Percentiles rank a stretch among this genome's conserved stretches.
Conservation (phyloP, 2,329 filamentous ascomycete genomes). For the Phaeomoniella chlamydospora region DNA sequence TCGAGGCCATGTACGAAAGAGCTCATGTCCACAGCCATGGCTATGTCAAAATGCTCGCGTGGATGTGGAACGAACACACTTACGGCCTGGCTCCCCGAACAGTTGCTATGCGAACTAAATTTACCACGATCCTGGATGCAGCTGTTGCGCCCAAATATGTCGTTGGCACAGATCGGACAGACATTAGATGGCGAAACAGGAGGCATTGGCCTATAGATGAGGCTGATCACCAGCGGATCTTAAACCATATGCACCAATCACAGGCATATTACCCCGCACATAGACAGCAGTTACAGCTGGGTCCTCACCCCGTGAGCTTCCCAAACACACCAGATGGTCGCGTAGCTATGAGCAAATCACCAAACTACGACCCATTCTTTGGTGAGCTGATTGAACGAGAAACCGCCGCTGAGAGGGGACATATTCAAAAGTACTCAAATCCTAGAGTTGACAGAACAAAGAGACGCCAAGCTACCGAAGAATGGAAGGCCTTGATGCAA, state of each 20-base stretch:
- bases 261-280: constrained; percentile 1
- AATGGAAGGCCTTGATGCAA: background rate
- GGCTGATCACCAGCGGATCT: background rate
- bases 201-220: constrained; percentile 2
- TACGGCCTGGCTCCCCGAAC: constrained; percentile 44
- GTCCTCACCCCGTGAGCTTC: constrained; percentile 2
- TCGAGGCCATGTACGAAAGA: constrained; percentile 42
- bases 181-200: background rate
- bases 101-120: constrained; percentile 32
- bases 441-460: background rate
- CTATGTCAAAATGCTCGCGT: constrained; percentile 63
- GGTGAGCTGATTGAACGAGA: background rate
- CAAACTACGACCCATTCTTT: background rate
- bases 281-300: constrained; percentile 3
- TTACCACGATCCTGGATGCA: constrained; percentile 8
- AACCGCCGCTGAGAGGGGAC: background rate
- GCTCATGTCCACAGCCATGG: constrained; percentile 61
- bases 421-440: background rate
- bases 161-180: constrained; percentile 3
- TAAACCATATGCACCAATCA: background rate
- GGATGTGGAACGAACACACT: constrained; percentile 50
- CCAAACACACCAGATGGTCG: background rate
- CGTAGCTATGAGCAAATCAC: background rate
- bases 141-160: constrained; percentile 7
- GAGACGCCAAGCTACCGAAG: background rate